Base-by-base conservation (phyloP, 208 protist species). In the Leishmania major region DNA sequence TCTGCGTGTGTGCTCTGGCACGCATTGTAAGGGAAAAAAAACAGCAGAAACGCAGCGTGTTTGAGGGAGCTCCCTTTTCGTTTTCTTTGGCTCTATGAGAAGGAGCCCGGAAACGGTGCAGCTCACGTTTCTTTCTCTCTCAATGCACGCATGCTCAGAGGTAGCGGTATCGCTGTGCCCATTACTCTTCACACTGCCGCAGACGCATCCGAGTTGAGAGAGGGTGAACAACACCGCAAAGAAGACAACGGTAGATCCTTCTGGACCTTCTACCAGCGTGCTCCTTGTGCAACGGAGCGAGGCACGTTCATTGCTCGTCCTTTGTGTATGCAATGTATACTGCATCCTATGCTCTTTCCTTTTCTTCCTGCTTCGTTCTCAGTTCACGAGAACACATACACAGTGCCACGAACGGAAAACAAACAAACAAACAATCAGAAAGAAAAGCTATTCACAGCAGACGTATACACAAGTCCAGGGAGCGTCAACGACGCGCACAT, bases 341-440 rank as follows among this genome's bases (percentile, higher is more conserved):
- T 17, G 10, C n/a, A 35, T 13, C 11, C 60, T 66, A 37, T 35
- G 28, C 60, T 40, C 43, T 72, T 71, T 79, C 40, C 31, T 79
- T 70, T 79, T 79, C 25, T 71, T 43, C 28, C 25, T 53, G 2
- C 17, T 71, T 79, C 53, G 64, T 62, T 62, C 25, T 62, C 31
- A n/a, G 40, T n/a, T 25, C 67, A 40, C 25, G 11, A 31, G 67
- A 17, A 17, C 67, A 25, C 67, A 13, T 49, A 49, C 67, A 6
- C 40, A 17, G 15, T 28, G 3, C 60, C 10, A 66, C 10, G 3
- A 37, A 31, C 0, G 10, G n/a, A 15, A 37, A 15, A n/a, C n/a
- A 7, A 15, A 15, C 37, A 37, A 22, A 35, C 25, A 66, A 19
- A 6, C 7, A 10, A 43, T 10, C 43, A 43, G 43, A 43, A 0